Conservation (phyloP, 2,329 filamentous ascomycete species). For the Fusarium sororula region DNA sequence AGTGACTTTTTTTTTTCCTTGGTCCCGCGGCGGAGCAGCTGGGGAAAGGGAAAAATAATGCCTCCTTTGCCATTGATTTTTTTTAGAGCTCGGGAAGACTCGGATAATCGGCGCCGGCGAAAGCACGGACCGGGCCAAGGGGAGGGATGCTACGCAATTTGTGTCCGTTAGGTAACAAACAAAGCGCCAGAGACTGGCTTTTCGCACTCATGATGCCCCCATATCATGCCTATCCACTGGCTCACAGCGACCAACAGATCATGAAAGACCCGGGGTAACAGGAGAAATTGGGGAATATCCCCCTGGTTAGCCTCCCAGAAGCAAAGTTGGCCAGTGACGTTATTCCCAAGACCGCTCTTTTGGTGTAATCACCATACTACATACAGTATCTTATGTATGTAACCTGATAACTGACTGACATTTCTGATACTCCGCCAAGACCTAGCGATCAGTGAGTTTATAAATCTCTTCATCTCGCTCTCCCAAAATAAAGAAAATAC, state of each 20-base stretch:
- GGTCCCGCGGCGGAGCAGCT: slow-evolving; percentile 12
- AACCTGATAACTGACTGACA: slow-evolving; percentile 24
- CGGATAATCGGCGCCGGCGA: slow-evolving; percentile 44
- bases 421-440: not conserved
- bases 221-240: slow-evolving; percentile 6
- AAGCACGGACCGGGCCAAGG: slow-evolving; percentile 44
- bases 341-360: slow-evolving; percentile 19
- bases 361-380: not conserved
- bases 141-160: slow-evolving; percentile 21
- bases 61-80: slow-evolving; percentile 25
- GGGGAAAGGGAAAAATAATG: slow-evolving; percentile 36
- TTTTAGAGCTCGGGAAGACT: slow-evolving; percentile 41
- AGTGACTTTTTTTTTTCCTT: slow-evolving; percentile 41
- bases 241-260: not conserved
- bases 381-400: not conserved
- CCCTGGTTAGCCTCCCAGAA: slow-evolving; percentile 29
- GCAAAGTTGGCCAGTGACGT: slow-evolving; percentile 25
- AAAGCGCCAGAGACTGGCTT: not conserved
- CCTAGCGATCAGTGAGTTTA: slow-evolving; percentile 22
- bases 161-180: slow-evolving; percentile 19
- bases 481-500: slow-evolving; percentile 13
- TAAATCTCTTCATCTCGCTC: not conserved
- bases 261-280: slow-evolving; percentile 24
- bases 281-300: slow-evolving; percentile 3
- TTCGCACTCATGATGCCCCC: not conserved